Base-by-base conservation (phyloP, 2,329 filamentous ascomycete species). In the Fusarium virguliforme region DNA sequence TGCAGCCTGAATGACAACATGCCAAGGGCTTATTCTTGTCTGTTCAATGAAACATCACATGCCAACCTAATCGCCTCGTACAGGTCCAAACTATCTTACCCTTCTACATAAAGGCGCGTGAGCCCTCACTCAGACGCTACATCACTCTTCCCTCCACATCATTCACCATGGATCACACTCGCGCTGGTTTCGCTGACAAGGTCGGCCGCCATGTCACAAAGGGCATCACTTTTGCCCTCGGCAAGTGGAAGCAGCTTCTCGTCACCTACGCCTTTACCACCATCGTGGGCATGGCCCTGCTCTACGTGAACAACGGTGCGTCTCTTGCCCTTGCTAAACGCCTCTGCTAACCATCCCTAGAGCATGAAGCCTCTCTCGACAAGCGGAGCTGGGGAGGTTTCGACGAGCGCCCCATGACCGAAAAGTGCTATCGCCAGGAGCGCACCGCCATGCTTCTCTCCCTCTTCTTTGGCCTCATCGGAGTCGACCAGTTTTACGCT, bases 401-500 rank as follows among this genome's bases (percentile, higher is more conserved):
- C 30, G 37, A 64, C 9, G 24, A 74, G 6, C 72, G 64, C 1
- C 72, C 71, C 3, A 51, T 37, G 18, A 65, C 65, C 4, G 34
- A 64, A 4, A 73, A 63, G 53, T 74, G 71, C 38, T 74, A 74
- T 26, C 55, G 48, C 3, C 72, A 75, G 48, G 71, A 75, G 48
- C 65, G 71, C 13, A 72, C 65, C 0, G 74, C 71, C 3, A 71
- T 75, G 63, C 55, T 73, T 8, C 74, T 75, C 24, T 41, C 35
- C 4, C 26, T 72, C 0, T 59, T 72, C 12, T 30, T 72, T 0
- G 71, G 72, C n/a, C 1, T 2, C 8, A 9, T 73, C 2, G 72
- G 72, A 1, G 12, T 65, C 4, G 72, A 74, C 41, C 71, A 75
- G 28, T 74, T 64, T 40, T 74, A 74, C 37, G 73, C 68, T 5